These are phyloP conservation scores for Ophiosphaerella korrae DNA, from an alignment of 2,329 filamentous ascomycete genomes.

Conservation along the genomic window DNA sequence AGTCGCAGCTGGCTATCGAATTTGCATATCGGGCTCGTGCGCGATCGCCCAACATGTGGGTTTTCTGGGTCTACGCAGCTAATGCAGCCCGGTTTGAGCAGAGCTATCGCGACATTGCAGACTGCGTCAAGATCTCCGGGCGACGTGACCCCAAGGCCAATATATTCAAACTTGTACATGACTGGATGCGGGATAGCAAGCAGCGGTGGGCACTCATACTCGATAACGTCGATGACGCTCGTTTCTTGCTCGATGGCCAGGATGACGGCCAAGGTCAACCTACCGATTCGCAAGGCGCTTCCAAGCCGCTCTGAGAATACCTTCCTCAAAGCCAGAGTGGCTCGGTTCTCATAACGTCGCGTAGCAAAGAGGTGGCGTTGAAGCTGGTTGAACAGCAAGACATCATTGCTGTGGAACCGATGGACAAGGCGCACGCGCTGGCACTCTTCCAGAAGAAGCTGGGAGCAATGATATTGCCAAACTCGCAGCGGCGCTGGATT, in stretches of 20 bases:
- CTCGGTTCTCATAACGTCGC: conserved; percentile 18
- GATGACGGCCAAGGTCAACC: background rate
- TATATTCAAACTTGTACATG: too few species aligned
- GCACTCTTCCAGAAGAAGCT: conserved; percentile 28
- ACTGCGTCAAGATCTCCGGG: too few species aligned
- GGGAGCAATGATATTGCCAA: conserved; percentile 3
- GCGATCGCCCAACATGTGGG: conserved; percentile 3
- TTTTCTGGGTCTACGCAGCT: conserved; percentile 1
- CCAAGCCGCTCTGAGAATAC: background rate
- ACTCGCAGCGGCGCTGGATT: conserved; percentile 23
- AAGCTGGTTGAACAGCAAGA: conserved; percentile 36
- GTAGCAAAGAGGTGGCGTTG: background rate
- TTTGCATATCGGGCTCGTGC: conserved; percentile 1
- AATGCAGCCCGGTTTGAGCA: too few species aligned
- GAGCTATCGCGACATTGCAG: too few species aligned
- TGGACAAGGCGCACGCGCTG: conserved; percentile 24
- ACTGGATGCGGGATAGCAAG: background rate
- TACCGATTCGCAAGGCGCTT: too few species aligned
- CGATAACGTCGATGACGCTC: conserved; percentile 1
- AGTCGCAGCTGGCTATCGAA: conserved; percentile 15
- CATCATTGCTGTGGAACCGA: conserved; percentile 24
- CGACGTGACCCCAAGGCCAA: too few species aligned
- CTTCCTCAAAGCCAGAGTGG: conserved; percentile 31
- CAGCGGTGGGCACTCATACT: conserved; percentile 1
- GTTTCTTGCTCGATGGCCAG: background rate